Conservation (phyloP, 169 alveolate genomes). For the Besnoitia besnoiti region DNA sequence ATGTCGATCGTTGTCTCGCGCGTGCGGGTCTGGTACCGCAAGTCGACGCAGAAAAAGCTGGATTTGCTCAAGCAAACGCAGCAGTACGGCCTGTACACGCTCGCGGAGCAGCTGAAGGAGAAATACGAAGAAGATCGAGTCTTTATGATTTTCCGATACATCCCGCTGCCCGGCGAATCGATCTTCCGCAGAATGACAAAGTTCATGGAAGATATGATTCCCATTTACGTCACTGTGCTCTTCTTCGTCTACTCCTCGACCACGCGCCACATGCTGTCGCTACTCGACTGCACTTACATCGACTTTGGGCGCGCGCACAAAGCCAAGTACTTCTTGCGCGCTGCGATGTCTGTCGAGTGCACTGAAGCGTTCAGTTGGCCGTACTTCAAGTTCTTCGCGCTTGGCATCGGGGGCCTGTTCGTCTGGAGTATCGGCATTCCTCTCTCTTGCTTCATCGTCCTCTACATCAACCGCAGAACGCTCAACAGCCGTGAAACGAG, state of each 20-base stretch:
- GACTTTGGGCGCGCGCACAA: constrained; percentile 71
- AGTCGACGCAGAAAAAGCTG: constrained; percentile 70
- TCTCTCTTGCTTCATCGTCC: constrained; percentile 77
- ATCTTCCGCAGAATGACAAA: constrained; percentile 69
- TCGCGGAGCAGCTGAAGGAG: constrained; percentile 73
- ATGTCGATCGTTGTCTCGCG: constrained; percentile 75
- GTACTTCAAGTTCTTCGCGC: constrained; percentile 76
- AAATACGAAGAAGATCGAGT: constrained; percentile 80
- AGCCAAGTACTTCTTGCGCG: constrained; percentile 78
- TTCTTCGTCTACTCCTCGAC: constrained; percentile 83
- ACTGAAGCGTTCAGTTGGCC: constrained; percentile 70
- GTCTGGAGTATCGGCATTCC: constrained; percentile 88
- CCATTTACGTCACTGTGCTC: constrained; percentile 84
- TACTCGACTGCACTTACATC: constrained; percentile 82
- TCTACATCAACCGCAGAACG: constrained; percentile 77
- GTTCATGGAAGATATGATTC: constrained; percentile 87
- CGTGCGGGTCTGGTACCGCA: constrained; percentile 58
- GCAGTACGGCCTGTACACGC: constrained; percentile 72
- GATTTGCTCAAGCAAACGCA: constrained; percentile 71
- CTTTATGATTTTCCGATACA: constrained; percentile 82
- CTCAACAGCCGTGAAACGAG: constrained; percentile 80
- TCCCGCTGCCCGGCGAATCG: constrained; percentile 79
- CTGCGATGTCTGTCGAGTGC: constrained; percentile 84
- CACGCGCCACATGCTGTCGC: constrained; percentile 80
- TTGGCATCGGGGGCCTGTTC: constrained; percentile 81